phyloP scores from a whole-genome alignment of 805 yeast genomes.

The Pichia phayaonensis region DNA sequence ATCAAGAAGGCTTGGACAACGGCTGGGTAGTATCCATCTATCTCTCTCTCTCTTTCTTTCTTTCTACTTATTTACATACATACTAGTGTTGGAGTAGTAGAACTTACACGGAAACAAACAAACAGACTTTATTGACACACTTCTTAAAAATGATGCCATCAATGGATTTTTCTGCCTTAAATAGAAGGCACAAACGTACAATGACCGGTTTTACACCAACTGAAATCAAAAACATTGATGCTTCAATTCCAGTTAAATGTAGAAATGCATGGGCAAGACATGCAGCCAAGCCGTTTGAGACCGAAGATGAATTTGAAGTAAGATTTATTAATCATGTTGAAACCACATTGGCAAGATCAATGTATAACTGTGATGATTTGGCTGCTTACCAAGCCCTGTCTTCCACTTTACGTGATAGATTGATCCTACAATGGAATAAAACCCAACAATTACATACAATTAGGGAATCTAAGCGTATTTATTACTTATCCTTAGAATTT shows the following conservation, averaged over 20 bases:
- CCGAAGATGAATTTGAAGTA: constrained; percentile 53
- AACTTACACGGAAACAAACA: neutral
- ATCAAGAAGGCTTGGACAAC: neutral
- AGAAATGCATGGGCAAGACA: constrained; percentile 72
- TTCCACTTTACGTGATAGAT: constrained; percentile 65
- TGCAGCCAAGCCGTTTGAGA: constrained; percentile 43
- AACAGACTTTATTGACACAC: too few species aligned
- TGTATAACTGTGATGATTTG: constrained; percentile 85
- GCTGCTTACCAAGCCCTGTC: constrained; percentile 93
- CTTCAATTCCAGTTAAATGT: constrained; percentile 70
- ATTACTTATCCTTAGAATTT: constrained; percentile 81
- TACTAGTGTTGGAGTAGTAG: neutral
- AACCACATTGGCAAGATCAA: constrained; percentile 81
- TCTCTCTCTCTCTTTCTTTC: too few species aligned
- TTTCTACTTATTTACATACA: too few species aligned
- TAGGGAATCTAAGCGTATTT: constrained; percentile 77
- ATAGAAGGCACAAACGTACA: constrained; percentile 51
- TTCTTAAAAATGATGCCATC: constrained; percentile 1
- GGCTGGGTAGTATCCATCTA: neutral
- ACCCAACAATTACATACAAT: constrained; percentile 87
- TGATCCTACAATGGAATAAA: constrained; percentile 83
- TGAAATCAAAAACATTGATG: constrained; percentile 77
- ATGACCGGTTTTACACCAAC: constrained; percentile 88
- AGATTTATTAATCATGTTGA: constrained; percentile 81
- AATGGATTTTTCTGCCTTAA: neutral